A percentile compares a stretch with the other conserved stretches of the same genome.
These are phyloP conservation scores for Plantago lanceolata DNA, from an alignment of 305 asterid genomes.

Conservation along the genomic window DNA sequence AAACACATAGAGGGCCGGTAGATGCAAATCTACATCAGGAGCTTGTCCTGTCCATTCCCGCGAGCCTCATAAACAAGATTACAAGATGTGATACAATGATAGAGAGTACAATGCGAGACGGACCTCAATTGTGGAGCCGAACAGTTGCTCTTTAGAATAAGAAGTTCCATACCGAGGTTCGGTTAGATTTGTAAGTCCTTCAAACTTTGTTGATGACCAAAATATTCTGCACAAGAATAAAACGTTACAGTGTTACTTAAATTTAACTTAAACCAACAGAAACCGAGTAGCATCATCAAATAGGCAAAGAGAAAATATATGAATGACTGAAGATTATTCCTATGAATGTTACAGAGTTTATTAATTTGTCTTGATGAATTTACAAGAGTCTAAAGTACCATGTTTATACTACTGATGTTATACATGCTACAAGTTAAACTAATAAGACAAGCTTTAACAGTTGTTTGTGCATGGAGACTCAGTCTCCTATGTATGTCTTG, in stretches of 20 bases:
- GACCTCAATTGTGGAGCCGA: slow-evolving; percentile 71
- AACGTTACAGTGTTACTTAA: not conserved
- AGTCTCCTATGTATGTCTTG: no score
- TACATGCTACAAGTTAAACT: no score
- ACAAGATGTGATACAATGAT: not conserved
- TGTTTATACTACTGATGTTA: no score
- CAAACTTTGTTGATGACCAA: slow-evolving; percentile 91
- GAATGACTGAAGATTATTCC: no score
- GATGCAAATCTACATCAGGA: slow-evolving; percentile 61
- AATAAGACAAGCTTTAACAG: no score
- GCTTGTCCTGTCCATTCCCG: slow-evolving; percentile 74
- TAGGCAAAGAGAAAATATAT: no score
- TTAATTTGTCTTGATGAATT: no score
- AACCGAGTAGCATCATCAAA: no score
- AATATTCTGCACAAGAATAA: slow-evolving; percentile 51
- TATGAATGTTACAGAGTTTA: no score
- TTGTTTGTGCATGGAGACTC: no score
- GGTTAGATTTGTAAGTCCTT: slow-evolving; percentile 52
- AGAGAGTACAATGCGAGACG: slow-evolving; percentile 15
- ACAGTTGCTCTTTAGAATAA: slow-evolving; percentile 57
- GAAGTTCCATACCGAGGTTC: slow-evolving; percentile 98
- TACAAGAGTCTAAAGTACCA: no score
- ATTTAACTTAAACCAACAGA: not conserved
- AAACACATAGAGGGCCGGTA: slow-evolving; percentile 71
- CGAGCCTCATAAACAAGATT: slow-evolving; percentile 22